phyloP scores from a whole-genome alignment of 2,329 filamentous ascomycete genomes.

The Verticillium isaacii region DNA sequence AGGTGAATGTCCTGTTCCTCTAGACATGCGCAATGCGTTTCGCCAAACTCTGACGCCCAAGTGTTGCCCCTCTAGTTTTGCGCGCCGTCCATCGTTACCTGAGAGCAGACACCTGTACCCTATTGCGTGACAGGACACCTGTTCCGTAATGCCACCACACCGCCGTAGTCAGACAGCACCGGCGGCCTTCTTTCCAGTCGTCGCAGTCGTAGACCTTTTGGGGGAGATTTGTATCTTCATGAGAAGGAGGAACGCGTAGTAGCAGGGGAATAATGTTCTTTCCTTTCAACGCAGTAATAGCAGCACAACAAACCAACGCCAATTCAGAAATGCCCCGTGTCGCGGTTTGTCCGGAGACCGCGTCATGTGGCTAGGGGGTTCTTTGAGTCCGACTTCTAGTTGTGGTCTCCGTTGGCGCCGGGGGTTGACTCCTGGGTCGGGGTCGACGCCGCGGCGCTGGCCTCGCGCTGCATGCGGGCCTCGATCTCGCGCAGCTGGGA shows the following conservation, averaged over 20 bases:
- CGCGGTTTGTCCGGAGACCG: conserved; percentile 22
- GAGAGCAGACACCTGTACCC: neutral
- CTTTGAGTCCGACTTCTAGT: conserved; percentile 37
- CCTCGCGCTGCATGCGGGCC: conserved; percentile 90
- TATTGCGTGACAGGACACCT: neutral
- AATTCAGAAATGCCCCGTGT: conserved; percentile 40
- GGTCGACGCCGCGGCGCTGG: conserved; percentile 41
- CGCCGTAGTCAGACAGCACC: neutral
- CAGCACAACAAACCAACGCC: conserved; percentile 43
- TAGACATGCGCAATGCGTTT: neutral
- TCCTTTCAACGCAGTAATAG: conserved; percentile 33
- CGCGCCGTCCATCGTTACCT: neutral
- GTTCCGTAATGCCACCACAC: neutral
- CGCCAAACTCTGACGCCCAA: neutral
- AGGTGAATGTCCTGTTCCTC: neutral
- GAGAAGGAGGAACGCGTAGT: conserved; percentile 30
- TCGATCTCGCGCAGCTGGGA: conserved; percentile 98
- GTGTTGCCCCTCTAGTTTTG: neutral
- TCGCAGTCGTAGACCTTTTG: conserved; percentile 16
- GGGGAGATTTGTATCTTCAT: conserved; percentile 21
- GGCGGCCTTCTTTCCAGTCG: conserved; percentile 2
- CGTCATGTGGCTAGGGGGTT: neutral
- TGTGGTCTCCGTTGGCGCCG: conserved; percentile 36
- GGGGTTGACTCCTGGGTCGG: neutral
- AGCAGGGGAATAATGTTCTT: conserved; percentile 36